Conservation (phyloP, 2,329 filamentous ascomycete genomes). For the Sporothrix pseudoabietina region DNA sequence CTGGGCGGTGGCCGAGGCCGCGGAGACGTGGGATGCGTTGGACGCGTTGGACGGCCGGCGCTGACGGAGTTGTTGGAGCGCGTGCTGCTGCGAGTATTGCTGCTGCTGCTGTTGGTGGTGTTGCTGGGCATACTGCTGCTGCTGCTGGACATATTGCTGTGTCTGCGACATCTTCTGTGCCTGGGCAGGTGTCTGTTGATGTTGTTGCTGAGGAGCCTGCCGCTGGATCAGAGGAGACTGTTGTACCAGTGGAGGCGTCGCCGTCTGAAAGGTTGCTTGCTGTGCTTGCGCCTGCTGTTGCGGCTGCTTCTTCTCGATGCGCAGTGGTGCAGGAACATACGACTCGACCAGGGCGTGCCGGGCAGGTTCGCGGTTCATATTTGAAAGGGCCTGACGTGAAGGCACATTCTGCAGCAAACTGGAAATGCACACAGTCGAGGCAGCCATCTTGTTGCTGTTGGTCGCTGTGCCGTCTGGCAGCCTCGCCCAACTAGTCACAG, state of each 20-base stretch:
- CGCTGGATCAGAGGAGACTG: background rate
- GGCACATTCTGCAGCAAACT: background rate
- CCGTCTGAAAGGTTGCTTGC: background rate
- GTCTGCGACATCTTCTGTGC: slow-evolving; percentile 15
- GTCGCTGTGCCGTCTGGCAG: slow-evolving; percentile 22
- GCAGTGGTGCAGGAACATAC: slow-evolving; percentile 13
- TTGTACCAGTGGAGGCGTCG: background rate
- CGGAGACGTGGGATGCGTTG: background rate
- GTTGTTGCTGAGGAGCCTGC: background rate
- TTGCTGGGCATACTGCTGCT: slow-evolving; percentile 18
- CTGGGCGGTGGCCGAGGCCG: slow-evolving; percentile 34
- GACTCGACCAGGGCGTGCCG: slow-evolving; percentile 21
- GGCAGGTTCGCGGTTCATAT: background rate
- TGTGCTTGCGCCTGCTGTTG: slow-evolving; percentile 14
- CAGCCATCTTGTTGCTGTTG: background rate
- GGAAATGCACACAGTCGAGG: background rate
- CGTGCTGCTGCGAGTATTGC: background rate
- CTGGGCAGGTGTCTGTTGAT: background rate
- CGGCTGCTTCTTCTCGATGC: slow-evolving; percentile 20
- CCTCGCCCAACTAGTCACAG: slow-evolving; percentile 26
- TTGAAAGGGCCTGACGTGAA: too few species aligned
- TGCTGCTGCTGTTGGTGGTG: background rate
- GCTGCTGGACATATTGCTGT: slow-evolving; percentile 10
- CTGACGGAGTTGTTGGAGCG: background rate
- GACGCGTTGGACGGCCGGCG: background rate